Evolutionary conservation across 352 stramenopile genomes (phyloP).

Genomic region (Poterioochromonas sp.): DNA sequence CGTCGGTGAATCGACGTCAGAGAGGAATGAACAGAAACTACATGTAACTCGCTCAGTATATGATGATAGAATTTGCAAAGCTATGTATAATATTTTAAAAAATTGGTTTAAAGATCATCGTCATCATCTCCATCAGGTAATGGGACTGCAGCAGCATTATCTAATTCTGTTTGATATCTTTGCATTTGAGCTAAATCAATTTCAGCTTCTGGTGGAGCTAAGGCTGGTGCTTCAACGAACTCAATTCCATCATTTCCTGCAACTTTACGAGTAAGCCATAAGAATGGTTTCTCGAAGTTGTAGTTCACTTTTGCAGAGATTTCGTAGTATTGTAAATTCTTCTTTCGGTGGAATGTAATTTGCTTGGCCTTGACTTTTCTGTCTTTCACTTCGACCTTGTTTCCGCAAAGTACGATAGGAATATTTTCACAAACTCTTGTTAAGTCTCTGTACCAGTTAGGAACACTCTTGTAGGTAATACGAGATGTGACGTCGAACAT

Average conservation of each 20-base stretch:
- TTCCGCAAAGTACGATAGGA: slow-evolving; percentile 96
- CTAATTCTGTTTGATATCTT: slow-evolving; percentile 79
- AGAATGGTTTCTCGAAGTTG: slow-evolving; percentile 99
- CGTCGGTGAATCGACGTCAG: no score
- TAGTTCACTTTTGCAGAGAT: slow-evolving; percentile 99
- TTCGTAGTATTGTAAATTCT: slow-evolving; percentile 99
- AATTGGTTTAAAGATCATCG: no score
- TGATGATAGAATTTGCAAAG: no score
- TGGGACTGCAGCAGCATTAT: slow-evolving; percentile 67
- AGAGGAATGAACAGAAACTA: no score
- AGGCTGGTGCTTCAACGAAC: slow-evolving; percentile 92
- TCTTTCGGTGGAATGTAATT: slow-evolving; percentile 99
- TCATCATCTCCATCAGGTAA: slow-evolving; percentile 93
- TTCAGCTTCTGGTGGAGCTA: slow-evolving; percentile 87
- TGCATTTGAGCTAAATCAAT: slow-evolving; percentile 84
- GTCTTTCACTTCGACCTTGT: slow-evolving; percentile 80
- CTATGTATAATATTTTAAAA: no score
- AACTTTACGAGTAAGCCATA: slow-evolving; percentile 98
- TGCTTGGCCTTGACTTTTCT: slow-evolving; percentile 99
- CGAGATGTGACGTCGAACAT: slow-evolving; percentile 99
- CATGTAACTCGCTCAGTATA: no score
- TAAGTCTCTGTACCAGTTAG: slow-evolving; percentile 98
- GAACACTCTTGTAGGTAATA: slow-evolving; percentile 99
- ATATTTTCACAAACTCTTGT: slow-evolving; percentile 99
- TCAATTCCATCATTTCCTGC: slow-evolving; percentile 92